Base-by-base conservation (phyloP, 306 rosid genomes). In the Cucurbita ficifolia region DNA sequence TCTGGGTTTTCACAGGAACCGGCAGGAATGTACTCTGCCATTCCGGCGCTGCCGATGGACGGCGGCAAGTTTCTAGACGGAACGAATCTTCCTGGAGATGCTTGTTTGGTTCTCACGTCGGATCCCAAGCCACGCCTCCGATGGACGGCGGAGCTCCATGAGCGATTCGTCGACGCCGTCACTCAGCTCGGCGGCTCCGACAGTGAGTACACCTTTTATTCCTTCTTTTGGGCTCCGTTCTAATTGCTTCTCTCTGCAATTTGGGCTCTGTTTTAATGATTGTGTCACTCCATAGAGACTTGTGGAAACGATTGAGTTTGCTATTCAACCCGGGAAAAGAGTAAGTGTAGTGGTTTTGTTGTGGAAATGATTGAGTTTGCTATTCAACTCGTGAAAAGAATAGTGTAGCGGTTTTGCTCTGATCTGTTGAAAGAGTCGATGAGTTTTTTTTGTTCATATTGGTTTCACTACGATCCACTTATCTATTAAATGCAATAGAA, bases 101-200 rank as follows among this genome's bases (percentile, higher is more conserved):
- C 84, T 81, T 83, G 87, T 69, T 76, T 86, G 75, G 89, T 86
- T 64, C 79, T 86, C 18, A 83, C 89, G 12, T 65, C 89, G 74
- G 89, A 85, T 83, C 89, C 89, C 17, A 85, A 85, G 77, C 89
- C 89, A 29, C 80, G 89, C 42, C 82, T 86, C 33, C 80, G 89
- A 48, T 86, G 89, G 89, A 86, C 89, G n/a, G 76, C 78, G 45
- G 89, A 86, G 87, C 89, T 86, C 61, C 89, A 86, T 39, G 89
- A 86, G 76, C 78, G 89, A 79, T 86, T 86, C 56, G 83, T 86
- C 17, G 89, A 86, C 45, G 89, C 89, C 73, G 87, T 86, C 48
- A 81, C 89, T 62, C 89, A 86, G 76, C 89, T 86, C 58, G 89
- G 89, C 60, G 89, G 89, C 61, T 84, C 89, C 24, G 89, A 86